Evolutionary conservation across 495 filamentous ascomycete species (phyloP), one percentile per base, ranked within the genome.

Genomic region (Neurospora discreta): DNA sequence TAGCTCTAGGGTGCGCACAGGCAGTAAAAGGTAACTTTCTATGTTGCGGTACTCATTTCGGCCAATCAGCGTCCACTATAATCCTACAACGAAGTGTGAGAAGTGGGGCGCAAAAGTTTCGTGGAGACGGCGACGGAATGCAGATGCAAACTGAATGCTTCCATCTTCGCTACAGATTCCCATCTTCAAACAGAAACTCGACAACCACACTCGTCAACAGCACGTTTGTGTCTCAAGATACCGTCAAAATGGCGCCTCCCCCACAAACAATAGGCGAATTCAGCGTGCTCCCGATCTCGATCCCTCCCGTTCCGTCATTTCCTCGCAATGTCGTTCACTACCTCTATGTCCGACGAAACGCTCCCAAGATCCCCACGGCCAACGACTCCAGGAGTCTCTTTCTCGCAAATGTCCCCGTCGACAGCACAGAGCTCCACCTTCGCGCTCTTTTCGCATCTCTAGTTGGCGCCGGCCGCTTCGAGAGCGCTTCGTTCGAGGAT

Each of bases 371-470:
- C 33, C 89, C 92, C 18, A 90, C 91, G 13, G 83, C 88, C 20
- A 85, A 91, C 76, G 89, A 94, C 76, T 78, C 86, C 30, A 89
- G 93, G 72, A 91, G 90, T 67, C 86, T 99, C 33, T 99, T 97
- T 82, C 77, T 94, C 30, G 90, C 93, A 73, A 98, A 99, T 78
- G 78, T 95, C 7, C 96, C 95, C 41, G 83, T 93, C 75, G 95
- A 98, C 80, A 89, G 91, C 71, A 97, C 92, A 42, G 89, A 91
- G 68, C 76, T 81, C 1, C 92, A 95, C 76, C 81, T 98, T 20
- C 90, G 92, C 43, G 84, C 87, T 71, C 82, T 99, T 0, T 93
- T 97, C 75, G 81, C 87, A 0, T 83, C 83, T 0, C 85, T 93
- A 52, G 84, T 95, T 36, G 89, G 92, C 39, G 88, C 88, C 6